Evolutionary conservation across 441 rosid species (phyloP).

Genomic region (Gossypium armourianum): DNA sequence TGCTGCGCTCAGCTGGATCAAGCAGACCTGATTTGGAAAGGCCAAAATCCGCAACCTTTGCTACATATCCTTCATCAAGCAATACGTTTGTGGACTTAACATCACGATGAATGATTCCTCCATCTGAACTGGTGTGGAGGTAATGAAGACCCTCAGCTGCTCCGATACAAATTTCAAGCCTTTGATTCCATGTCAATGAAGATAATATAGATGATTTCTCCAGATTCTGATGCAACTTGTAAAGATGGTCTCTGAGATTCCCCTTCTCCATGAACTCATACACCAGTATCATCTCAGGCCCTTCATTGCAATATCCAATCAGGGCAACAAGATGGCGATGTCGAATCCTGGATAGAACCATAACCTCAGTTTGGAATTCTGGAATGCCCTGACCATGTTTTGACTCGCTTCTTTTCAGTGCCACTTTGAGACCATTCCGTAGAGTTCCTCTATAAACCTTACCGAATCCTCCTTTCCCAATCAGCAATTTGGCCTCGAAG

Average conservation of each 20-base stretch:
- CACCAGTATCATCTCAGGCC: conserved; percentile 35
- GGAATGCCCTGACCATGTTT: conserved; percentile 32
- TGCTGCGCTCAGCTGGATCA: conserved; percentile 14
- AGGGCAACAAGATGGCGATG: conserved; percentile 38
- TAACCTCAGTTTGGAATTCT: conserved; percentile 36
- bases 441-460: conserved; percentile 28
- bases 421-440: conserved; percentile 28
- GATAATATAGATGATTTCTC: neutral
- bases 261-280: conserved; percentile 44
- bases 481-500: conserved; percentile 13
- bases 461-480: conserved; percentile 35
- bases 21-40: conserved; percentile 30
- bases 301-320: conserved; percentile 36
- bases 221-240: conserved; percentile 1
- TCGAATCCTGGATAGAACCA: conserved; percentile 30
- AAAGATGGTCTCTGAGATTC: conserved; percentile 31
- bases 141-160: conserved; percentile 40
- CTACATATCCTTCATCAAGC: conserved; percentile 26
- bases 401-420: conserved; percentile 31
- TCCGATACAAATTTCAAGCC: conserved; percentile 52
- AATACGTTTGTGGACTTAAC: conserved; percentile 44
- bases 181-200: conserved; percentile 28
- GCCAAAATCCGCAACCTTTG: conserved; percentile 46
- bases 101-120: conserved; percentile 40
- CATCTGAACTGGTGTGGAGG: conserved; percentile 33